Conservation (phyloP, 805 yeast species). For the Candida broadrunensis region DNA sequence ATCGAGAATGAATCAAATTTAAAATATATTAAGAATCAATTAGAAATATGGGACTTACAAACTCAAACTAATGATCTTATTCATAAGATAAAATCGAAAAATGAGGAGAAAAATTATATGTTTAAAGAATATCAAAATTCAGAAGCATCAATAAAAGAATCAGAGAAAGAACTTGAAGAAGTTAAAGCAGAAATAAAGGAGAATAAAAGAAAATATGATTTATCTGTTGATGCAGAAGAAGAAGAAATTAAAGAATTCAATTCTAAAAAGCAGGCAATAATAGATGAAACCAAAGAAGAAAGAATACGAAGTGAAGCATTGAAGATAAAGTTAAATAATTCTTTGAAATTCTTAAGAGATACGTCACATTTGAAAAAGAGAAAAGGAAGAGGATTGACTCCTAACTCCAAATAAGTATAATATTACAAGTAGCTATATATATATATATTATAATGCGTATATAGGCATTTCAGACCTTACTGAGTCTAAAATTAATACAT, state of each 20-base stretch:
- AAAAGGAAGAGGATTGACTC: constrained; percentile 39
- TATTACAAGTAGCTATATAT: not conserved
- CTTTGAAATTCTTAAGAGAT: constrained; percentile 33
- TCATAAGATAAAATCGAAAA: constrained; percentile 43
- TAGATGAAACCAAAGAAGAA: constrained; percentile 21
- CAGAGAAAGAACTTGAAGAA: constrained; percentile 27
- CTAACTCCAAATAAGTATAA: constrained; percentile 12
- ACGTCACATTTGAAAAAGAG: constrained; percentile 41
- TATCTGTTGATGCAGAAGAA: constrained; percentile 17
- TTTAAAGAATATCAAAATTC: constrained; percentile 56
- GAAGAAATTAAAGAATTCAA: constrained; percentile 18
- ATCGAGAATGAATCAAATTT: constrained; percentile 11
- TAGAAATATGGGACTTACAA: constrained; percentile 43
- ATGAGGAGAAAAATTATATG: constrained; percentile 66
- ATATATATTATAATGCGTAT: constrained; percentile 41
- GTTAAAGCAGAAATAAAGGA: constrained; percentile 15
- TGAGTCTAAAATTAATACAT: constrained; percentile 76
- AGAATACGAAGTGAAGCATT: constrained; percentile 19
- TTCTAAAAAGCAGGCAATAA: constrained; percentile 14
- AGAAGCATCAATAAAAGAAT: constrained; percentile 43
- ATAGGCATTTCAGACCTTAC: constrained; percentile 72
- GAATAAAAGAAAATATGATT: constrained; percentile 16
- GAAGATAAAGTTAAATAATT: constrained; percentile 25
- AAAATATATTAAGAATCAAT: constrained; percentile 34
- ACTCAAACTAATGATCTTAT: constrained; percentile 43